Conservation (phyloP, 2,329 filamentous ascomycete genomes). For the Didymella sp. region DNA sequence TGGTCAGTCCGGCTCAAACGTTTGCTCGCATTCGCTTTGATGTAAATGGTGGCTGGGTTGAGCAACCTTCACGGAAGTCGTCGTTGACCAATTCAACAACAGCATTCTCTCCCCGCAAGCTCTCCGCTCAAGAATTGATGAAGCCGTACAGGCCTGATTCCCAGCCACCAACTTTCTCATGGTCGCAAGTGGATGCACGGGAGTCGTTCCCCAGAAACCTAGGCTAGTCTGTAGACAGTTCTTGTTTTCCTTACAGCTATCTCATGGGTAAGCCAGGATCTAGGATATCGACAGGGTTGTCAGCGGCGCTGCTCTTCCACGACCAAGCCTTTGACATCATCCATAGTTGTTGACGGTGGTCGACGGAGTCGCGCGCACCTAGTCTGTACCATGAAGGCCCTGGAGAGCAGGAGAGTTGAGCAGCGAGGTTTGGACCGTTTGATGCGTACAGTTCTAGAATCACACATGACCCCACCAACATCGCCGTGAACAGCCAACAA, state of each 20-base stretch:
- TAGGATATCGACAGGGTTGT: constrained; percentile 8
- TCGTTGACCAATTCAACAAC: background rate
- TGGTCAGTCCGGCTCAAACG: background rate
- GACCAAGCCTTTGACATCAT: constrained; percentile 19
- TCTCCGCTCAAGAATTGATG: background rate
- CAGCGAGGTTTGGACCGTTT: constrained; percentile 1
- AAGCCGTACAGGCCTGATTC: constrained; percentile 7
- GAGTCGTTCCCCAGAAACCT: constrained; percentile 10
- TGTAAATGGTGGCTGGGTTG: background rate
- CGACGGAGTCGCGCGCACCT: constrained; percentile 2
- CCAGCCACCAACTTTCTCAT: constrained; percentile 1
- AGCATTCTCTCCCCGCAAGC: background rate
- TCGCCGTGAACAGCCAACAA: constrained; percentile 5
- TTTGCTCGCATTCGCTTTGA: background rate
- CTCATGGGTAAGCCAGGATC: constrained; percentile 1
- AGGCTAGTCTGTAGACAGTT: constrained; percentile 19
- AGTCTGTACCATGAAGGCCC: constrained; percentile 1
- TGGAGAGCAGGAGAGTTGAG: constrained; percentile 7
- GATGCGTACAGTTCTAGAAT: constrained; percentile 13
- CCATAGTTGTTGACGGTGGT: background rate
- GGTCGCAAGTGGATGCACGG: constrained; percentile 8
- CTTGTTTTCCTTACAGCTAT: constrained; percentile 14
- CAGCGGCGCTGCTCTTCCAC: constrained; percentile 3
- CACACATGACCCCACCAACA: background rate
- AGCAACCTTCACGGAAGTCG: background rate